Evolutionary conservation across 2,329 filamentous ascomycete species (phyloP).

Genomic region (Parastagonospora nodorum): DNA sequence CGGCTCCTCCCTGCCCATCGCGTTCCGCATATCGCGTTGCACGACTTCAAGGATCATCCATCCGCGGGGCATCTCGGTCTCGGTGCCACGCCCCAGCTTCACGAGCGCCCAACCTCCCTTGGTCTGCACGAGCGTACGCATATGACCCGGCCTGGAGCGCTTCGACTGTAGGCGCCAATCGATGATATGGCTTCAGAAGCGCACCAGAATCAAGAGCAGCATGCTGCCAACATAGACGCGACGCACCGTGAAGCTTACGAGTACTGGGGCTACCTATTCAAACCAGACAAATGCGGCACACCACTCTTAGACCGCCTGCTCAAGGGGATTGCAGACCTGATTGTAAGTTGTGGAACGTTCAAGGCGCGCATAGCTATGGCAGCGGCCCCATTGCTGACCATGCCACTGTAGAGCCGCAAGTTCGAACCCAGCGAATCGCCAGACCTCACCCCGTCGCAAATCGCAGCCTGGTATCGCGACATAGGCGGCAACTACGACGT

Average conservation of each 20-base stretch:
- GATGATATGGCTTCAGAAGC: slow-evolving; percentile 37
- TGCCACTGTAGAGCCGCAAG: slow-evolving; percentile 42
- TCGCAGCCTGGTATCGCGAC: slow-evolving; percentile 56
- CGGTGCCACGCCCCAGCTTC: slow-evolving; percentile 26
- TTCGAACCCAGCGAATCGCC: slow-evolving; percentile 52
- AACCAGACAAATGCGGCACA: slow-evolving; percentile 57
- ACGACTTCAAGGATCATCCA: slow-evolving; percentile 11
- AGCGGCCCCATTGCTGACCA: slow-evolving; percentile 1
- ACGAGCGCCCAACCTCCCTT: slow-evolving; percentile 19
- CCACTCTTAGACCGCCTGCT: slow-evolving; percentile 53
- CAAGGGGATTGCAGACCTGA: slow-evolving; percentile 52
- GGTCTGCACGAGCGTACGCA: slow-evolving; percentile 16
- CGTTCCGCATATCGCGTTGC: slow-evolving; percentile 7
- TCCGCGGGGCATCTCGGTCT: slow-evolving; percentile 20
- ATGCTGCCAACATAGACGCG: slow-evolving; percentile 31
- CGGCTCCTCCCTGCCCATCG: slow-evolving; percentile 7
- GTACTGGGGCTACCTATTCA: slow-evolving; percentile 58
- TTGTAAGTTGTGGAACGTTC: slow-evolving; percentile 42
- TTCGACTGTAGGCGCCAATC: slow-evolving; percentile 8
- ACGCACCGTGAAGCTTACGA: slow-evolving; percentile 51
- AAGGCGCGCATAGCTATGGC: not conserved
- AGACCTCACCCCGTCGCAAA: slow-evolving; percentile 55
- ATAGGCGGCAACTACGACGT: slow-evolving; percentile 55
- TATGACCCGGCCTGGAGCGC: slow-evolving; percentile 12
- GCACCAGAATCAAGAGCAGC: slow-evolving; percentile 22